phyloP scores from a whole-genome alignment of 2,329 filamentous ascomycete genomes.

The Diaporthe citri region DNA sequence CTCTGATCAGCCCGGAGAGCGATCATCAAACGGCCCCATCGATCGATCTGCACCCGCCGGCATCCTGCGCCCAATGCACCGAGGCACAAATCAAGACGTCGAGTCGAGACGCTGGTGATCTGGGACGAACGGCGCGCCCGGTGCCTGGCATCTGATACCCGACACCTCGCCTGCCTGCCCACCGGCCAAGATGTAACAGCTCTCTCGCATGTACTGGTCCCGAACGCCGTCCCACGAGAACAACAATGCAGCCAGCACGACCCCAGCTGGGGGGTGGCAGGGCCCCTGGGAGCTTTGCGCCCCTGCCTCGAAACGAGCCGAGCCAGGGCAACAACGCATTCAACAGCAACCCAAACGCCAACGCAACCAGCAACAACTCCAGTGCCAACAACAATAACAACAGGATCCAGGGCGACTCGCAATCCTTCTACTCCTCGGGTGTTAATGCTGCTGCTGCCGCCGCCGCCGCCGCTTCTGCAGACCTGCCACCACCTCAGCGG shows the following conservation, averaged over 20 bases:
- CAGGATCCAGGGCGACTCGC: constrained; percentile 20
- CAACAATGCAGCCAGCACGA: constrained; percentile 62
- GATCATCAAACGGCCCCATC: constrained; percentile 1
- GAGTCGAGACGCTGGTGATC: constrained; percentile 24
- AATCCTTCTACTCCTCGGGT: constrained; percentile 44
- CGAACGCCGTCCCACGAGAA: constrained; percentile 44
- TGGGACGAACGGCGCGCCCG: constrained; percentile 12
- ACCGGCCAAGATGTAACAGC: constrained; percentile 59
- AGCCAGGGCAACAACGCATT: constrained; percentile 9
- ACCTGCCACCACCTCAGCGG: constrained; percentile 44
- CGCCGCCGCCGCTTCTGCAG: constrained; percentile 49
- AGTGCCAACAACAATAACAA: constrained; percentile 24
- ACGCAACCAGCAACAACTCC: background rate
- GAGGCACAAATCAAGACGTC: constrained; percentile 15
- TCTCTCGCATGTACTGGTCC: constrained; percentile 40
- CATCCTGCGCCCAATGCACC: constrained; percentile 14
- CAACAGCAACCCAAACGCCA: background rate
- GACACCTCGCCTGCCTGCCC: constrained; percentile 26
- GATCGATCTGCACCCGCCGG: background rate
- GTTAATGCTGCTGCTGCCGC: constrained; percentile 46
- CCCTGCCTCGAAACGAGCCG: constrained; percentile 55
- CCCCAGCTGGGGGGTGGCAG: constrained; percentile 54
- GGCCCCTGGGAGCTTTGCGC: constrained; percentile 69
- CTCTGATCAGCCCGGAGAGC: background rate
- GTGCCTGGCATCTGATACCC: constrained; percentile 26